These are phyloP conservation scores for Chlamydomonas reinhardtii DNA, from an alignment of 163 green algal genomes.

Conservation along the genomic window DNA sequence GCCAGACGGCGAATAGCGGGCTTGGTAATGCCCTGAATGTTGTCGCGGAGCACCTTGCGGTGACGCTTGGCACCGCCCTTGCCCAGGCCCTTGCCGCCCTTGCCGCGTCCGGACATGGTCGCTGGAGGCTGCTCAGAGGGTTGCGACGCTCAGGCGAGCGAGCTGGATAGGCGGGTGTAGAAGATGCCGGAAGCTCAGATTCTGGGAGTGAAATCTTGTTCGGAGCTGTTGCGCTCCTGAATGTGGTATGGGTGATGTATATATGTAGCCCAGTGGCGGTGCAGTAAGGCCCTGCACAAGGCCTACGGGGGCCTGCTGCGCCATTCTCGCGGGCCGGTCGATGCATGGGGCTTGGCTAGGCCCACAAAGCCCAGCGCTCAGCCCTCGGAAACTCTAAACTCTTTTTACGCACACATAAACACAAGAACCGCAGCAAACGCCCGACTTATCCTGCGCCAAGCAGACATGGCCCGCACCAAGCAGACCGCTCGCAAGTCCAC, in stretches of 20 bases:
- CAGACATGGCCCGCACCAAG: slow-evolving; percentile 88
- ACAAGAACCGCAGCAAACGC: not conserved
- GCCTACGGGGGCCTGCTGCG: too few relatives aligned
- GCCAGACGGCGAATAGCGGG: slow-evolving; percentile 91
- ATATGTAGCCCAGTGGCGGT: too few relatives aligned
- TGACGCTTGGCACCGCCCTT: slow-evolving; percentile 96
- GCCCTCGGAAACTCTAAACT: not conserved
- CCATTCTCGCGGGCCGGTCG: not conserved
- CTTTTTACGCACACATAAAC: not conserved
- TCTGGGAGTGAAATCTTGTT: too few relatives aligned
- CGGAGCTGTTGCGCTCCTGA: too few relatives aligned
- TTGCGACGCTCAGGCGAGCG: too few relatives aligned
- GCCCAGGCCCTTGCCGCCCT: slow-evolving; percentile 93
- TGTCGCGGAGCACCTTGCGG: slow-evolving; percentile 95
- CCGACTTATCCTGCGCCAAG: not conserved
- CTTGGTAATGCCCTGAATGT: slow-evolving; percentile 98
- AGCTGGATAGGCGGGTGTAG: too few relatives aligned
- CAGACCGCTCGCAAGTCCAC: slow-evolving; percentile 92
- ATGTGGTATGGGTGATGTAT: too few relatives aligned
- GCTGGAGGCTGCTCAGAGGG: too few relatives aligned
- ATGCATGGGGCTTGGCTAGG: not conserved
- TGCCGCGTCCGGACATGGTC: slow-evolving; percentile 84
- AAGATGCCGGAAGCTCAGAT: too few relatives aligned
- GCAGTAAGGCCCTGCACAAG: not conserved
- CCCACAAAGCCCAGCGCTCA: not conserved